These are phyloP conservation scores for Hyphopichia buzzinii DNA, from an alignment of 1,139 yeast species.

Conservation along the genomic window DNA sequence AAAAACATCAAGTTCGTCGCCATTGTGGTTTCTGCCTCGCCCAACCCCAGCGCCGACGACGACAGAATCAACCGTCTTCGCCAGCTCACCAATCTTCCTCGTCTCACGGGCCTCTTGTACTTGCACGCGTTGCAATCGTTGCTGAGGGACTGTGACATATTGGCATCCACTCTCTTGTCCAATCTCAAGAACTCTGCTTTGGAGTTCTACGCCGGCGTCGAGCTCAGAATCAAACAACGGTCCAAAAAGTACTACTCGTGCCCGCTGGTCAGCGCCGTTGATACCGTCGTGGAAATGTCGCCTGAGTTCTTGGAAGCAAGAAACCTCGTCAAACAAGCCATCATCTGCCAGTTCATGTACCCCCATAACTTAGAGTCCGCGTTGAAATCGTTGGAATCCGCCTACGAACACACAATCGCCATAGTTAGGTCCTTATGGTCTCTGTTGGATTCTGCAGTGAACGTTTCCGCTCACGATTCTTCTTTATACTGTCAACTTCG, in stretches of 20 bases:
- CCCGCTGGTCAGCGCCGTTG: constrained; percentile 25
- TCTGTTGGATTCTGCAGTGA: constrained; percentile 13
- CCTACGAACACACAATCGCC: constrained; percentile 33
- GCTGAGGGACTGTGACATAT: constrained; percentile 27
- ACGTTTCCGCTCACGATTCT: constrained; percentile 27
- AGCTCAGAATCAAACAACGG: constrained; percentile 33
- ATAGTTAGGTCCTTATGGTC: constrained; percentile 17
- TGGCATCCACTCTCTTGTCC: constrained; percentile 29
- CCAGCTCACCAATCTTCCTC: constrained; percentile 28
- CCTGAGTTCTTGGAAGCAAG: constrained; percentile 42
- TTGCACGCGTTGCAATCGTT: constrained; percentile 15
- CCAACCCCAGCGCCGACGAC: constrained; percentile 13
- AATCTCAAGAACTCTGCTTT: constrained; percentile 27
- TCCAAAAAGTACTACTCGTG: constrained; percentile 37
- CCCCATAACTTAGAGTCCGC: constrained; percentile 36
- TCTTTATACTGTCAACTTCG: constrained; percentile 35
- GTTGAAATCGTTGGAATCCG: constrained; percentile 28
- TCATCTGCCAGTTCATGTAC: constrained; percentile 31
- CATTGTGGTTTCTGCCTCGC: constrained; percentile 21
- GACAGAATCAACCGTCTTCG: constrained; percentile 25
- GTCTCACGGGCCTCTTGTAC: constrained; percentile 29
- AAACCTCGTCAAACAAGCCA: constrained; percentile 37
- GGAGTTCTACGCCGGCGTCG: constrained; percentile 37
- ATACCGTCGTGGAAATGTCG: constrained; percentile 31
- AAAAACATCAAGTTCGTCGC: constrained; percentile 27